Evolutionary conservation across 2,329 filamentous ascomycete species (phyloP).

Genomic region (Aspergillus arachidicola): DNA sequence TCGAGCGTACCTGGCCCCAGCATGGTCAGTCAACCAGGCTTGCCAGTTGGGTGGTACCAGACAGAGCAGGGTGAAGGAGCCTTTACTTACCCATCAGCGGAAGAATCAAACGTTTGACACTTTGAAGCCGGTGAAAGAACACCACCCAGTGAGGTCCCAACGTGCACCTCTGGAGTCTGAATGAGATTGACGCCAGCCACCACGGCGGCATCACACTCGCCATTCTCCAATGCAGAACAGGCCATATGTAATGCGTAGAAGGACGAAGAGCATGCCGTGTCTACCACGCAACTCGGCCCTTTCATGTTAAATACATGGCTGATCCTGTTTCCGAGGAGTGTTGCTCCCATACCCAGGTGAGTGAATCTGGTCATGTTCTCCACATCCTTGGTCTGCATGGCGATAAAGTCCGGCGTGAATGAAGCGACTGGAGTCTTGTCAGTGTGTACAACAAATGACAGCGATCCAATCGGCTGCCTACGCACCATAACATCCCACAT

Average conservation of each 20-base stretch:
- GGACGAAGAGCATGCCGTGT: conserved; percentile 45
- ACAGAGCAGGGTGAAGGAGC: too few relatives aligned
- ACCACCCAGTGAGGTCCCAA: conserved; percentile 32
- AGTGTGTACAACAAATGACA: too few relatives aligned
- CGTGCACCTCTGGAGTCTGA: conserved; percentile 20
- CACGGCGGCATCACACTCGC: conserved; percentile 26
- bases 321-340: conserved; percentile 27
- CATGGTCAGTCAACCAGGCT: too few relatives aligned
- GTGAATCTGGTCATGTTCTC: too few relatives aligned
- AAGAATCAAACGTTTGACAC: conserved; percentile 39
- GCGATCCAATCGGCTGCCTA: too few relatives aligned
- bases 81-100: conserved; percentile 30
- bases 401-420: conserved; percentile 4
- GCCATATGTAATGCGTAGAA: conserved; percentile 44
- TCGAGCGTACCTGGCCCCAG: conserved; percentile 28
- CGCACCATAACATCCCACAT: conserved; percentile 11
- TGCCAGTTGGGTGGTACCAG: too few relatives aligned
- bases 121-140: conserved; percentile 36
- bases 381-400: conserved; percentile 9
- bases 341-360: background rate
- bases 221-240: conserved; percentile 25
- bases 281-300: conserved; percentile 30
- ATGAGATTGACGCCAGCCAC: conserved; percentile 29
- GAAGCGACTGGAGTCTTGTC: too few relatives aligned
- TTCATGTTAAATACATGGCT: conserved; percentile 41